Conservation (phyloP, 2,329 filamentous ascomycete genomes). For the Phialemonium atrogriseum region DNA sequence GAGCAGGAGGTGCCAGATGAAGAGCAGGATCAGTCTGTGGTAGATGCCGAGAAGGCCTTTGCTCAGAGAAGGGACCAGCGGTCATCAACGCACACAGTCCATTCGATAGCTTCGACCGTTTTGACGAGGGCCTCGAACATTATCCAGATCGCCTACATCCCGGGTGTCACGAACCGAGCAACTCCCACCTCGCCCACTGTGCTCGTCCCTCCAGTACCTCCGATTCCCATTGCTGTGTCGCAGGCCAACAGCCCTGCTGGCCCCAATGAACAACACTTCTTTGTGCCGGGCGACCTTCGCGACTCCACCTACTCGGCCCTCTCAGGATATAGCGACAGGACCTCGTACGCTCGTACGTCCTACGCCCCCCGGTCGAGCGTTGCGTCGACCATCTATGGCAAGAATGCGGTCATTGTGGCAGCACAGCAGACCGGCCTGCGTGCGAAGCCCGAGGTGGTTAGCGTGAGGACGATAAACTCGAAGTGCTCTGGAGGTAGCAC, state of each 20-base stretch:
- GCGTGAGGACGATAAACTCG: constrained; percentile 65
- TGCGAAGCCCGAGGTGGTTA: constrained; percentile 86
- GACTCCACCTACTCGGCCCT: constrained; percentile 84
- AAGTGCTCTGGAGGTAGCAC: constrained; percentile 43
- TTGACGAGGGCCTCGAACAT: constrained; percentile 95
- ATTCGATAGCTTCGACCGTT: constrained; percentile 91
- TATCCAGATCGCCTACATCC: constrained; percentile 98
- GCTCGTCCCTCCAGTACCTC: constrained; percentile 85
- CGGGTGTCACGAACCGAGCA: constrained; percentile 89
- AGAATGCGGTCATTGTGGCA: constrained; percentile 74
- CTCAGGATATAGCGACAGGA: constrained; percentile 54
- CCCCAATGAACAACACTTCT: constrained; percentile 79
- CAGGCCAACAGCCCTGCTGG: constrained; percentile 46
- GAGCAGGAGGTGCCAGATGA: constrained; percentile 46
- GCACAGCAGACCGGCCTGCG: constrained; percentile 82
- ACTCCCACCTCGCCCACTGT: constrained; percentile 73
- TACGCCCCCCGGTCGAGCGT: constrained; percentile 63
- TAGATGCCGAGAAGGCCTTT: constrained; percentile 43
- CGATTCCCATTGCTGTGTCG: constrained; percentile 66
- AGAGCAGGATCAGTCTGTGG: constrained; percentile 40
- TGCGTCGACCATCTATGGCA: constrained; percentile 88
- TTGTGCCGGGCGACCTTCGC: constrained; percentile 81
- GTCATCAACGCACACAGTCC: constrained; percentile 75
- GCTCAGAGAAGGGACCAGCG: constrained; percentile 50
- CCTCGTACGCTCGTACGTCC: constrained; percentile 50